Conservation (phyloP, 1,139 yeast species). For the Pichia sp. region DNA sequence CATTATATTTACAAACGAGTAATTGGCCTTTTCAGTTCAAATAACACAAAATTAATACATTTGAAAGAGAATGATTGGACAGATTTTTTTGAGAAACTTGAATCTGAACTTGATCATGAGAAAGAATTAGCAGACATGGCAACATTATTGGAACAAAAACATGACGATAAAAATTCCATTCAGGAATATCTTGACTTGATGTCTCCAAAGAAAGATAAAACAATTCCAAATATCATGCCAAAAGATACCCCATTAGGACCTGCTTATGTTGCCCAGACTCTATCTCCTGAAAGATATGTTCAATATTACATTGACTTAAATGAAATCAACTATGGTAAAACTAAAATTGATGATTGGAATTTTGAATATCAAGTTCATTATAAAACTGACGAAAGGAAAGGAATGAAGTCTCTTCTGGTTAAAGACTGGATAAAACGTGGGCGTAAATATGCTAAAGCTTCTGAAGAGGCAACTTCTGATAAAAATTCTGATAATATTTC, state of each 20-base stretch:
- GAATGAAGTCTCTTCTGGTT: conserved; percentile 51
- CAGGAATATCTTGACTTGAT: conserved; percentile 13
- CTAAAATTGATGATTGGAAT: conserved; percentile 29
- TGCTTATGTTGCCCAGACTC: conserved; percentile 61
- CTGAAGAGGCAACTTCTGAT: conserved; percentile 19
- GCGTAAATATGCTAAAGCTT: conserved; percentile 37
- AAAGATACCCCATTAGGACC: conserved; percentile 54
- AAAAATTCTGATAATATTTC: conserved; percentile 1
- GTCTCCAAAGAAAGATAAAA: conserved; percentile 43
- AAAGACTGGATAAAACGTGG: conserved; percentile 55
- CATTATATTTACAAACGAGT: not conserved
- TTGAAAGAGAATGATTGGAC: conserved; percentile 25
- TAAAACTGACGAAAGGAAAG: conserved; percentile 53
- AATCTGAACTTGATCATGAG: conserved; percentile 25
- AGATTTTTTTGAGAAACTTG: conserved; percentile 26
- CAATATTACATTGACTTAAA: conserved; percentile 66
- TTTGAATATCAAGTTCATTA: conserved; percentile 63
- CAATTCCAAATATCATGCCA: conserved; percentile 65
- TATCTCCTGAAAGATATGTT: conserved; percentile 63
- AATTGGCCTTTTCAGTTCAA: conserved; percentile 10
- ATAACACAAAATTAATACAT: not conserved
- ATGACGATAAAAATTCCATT: not conserved
- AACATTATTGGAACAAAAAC: conserved; percentile 11
- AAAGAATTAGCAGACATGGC: conserved; percentile 16
- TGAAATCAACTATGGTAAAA: conserved; percentile 11